Base-by-base conservation (phyloP, 345 rosid genomes). In the Iberis pinnata region DNA sequence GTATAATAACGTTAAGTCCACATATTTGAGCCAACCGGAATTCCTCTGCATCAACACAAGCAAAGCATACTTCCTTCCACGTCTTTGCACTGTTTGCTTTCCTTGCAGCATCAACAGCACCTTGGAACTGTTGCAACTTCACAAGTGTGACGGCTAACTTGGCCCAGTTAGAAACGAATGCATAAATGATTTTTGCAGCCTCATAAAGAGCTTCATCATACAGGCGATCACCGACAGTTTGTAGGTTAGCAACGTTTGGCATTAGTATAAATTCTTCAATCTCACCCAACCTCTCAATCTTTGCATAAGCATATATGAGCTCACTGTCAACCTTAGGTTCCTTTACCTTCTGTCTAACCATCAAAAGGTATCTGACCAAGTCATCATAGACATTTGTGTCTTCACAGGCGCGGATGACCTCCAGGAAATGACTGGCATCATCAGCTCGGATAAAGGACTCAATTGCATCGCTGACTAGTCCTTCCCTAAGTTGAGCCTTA, bases 1-100 rank as follows among this genome's bases (percentile, higher is more conserved):
- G 96, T 33, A 87, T 61, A 56, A 87, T 90, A 51, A 90, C 74
- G 76, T 90, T 90, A 32, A 87, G 96, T 47, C 98, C 98, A 70
- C 98, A 90, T 38, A 90, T 90, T 55, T 90, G 98, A 11, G 98
- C 98, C 76, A 87, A 63, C 29, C 95, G 92, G 80, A 87, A 90
- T 69, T 90, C 98, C 77, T 90, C 98, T 1, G 92, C 96, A 74
- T 90, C 98, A 59, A 90, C 96, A 73, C 98, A 90, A 56, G 98
- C 96, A 70, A 90, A 90, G 82, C 98, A 90, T 66, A 86, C 97
- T 75, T 85, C 97, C 72, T 88, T 92, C 98, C 98, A 92, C 53
- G 98, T 92, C 80, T 92, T 92, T 22, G 94, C 95, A 69, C 98
- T 92, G 81, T 92, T 92, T 43, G 98, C 98, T 74, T 92, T 92